Evolutionary conservation across 2,329 filamentous ascomycete species (phyloP).

Genomic region (Cercospora brassicicola): DNA sequence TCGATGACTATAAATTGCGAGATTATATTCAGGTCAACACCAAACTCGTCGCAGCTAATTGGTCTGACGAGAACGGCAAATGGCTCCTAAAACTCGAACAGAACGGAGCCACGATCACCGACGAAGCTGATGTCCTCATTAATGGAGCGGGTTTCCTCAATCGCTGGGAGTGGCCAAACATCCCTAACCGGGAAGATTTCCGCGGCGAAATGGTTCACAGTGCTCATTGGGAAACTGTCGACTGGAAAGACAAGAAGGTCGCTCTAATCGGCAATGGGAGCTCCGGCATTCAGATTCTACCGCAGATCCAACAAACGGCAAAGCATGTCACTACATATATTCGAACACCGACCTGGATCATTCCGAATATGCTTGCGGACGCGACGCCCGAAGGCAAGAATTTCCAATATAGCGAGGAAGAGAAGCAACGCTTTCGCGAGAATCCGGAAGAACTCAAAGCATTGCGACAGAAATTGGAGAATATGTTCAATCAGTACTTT

Average conservation of each 20-base stretch:
- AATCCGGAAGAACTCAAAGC: conserved; percentile 16
- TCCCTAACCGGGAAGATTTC: conserved; percentile 47
- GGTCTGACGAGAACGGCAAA: conserved; percentile 50
- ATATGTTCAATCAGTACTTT: conserved; percentile 16
- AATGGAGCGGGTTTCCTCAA: conserved; percentile 47
- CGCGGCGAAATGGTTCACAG: conserved; percentile 47
- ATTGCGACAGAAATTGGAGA: conserved; percentile 17
- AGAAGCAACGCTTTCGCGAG: conserved; percentile 16
- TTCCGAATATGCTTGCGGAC: conserved; percentile 14
- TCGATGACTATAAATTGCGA: conserved; percentile 12
- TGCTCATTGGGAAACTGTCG: conserved; percentile 49
- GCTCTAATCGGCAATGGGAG: conserved; percentile 50
- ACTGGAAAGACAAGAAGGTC: conserved; percentile 42
- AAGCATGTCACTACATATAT: conserved; percentile 33
- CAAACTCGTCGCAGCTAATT: conserved; percentile 49
- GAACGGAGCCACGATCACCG: conserved; percentile 37
- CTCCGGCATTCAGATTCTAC: conserved; percentile 29
- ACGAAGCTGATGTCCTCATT: conserved; percentile 44
- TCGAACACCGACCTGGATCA: conserved; percentile 15
- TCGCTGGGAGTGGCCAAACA: conserved; percentile 35
- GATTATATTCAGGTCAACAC: conserved; percentile 54
- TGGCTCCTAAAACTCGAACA: conserved; percentile 51
- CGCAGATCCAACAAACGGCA: neutral
- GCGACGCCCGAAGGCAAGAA: conserved; percentile 15
- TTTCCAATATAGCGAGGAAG: conserved; percentile 12